phyloP scores from a whole-genome alignment of 2,329 filamentous ascomycete genomes.

The Leptosphaerulina australis region DNA sequence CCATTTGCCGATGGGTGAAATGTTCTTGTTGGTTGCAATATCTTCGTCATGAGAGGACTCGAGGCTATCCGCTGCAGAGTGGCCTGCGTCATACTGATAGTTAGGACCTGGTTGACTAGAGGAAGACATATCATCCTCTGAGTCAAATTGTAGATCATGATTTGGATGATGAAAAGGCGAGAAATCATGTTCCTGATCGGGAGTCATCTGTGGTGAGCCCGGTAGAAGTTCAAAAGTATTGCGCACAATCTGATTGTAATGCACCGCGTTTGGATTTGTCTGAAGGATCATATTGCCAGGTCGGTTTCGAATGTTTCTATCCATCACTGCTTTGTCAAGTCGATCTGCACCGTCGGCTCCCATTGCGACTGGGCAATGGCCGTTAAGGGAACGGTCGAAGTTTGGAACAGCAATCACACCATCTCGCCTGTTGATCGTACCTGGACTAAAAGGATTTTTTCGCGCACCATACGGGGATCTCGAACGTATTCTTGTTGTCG shows the following conservation, averaged over 20 bases:
- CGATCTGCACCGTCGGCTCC: background rate
- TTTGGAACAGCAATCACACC: background rate
- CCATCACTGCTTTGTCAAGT: background rate
- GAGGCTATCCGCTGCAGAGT: no score
- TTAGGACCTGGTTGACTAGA: no score
- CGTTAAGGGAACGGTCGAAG: background rate
- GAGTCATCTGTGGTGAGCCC: background rate
- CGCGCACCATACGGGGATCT: background rate
- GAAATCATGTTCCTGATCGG: background rate
- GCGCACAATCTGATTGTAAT: background rate
- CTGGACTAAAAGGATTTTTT: background rate
- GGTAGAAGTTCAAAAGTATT: background rate
- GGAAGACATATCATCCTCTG: no score
- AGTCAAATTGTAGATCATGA: no score
- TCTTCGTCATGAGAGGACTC: background rate
- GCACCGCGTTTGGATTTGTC: background rate
- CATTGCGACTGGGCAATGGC: background rate
- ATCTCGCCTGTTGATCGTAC: background rate
- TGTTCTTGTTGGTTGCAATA: background rate
- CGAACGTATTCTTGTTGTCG: background rate
- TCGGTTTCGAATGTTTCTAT: background rate
- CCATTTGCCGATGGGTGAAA: constrained; percentile 9
- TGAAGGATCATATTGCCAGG: background rate
- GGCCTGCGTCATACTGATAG: no score
- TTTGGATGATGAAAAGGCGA: no score